Evolutionary conservation across 164 flowering plant genomes (phyloP).

Genomic region (Tetracentron sinense): DNA sequence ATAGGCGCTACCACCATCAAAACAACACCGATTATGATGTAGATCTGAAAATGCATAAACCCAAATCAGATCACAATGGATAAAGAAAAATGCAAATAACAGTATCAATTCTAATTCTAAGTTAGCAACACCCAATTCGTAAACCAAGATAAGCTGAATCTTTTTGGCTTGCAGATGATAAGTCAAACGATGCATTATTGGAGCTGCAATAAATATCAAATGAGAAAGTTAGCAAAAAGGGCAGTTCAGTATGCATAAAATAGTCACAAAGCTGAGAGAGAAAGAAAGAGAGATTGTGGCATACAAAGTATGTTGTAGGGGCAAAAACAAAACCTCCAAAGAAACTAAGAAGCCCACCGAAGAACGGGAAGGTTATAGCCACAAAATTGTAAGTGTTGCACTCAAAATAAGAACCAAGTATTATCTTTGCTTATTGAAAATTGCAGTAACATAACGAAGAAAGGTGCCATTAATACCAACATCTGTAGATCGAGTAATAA

Average conservation of each 20-base stretch:
- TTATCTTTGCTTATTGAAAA: not conserved
- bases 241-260: too few species aligned
- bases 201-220: constrained; percentile 42
- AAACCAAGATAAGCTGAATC: constrained; percentile 54
- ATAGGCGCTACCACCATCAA: constrained; percentile 64
- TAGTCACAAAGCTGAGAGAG: too few species aligned
- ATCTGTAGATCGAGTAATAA: constrained; percentile 30
- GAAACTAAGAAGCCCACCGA: too few species aligned
- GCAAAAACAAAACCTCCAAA: too few species aligned
- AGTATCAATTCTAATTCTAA: not conserved
- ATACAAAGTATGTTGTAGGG: too few species aligned
- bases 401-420: not conserved
- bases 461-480: constrained; percentile 43
- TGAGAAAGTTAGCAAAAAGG: too few species aligned
- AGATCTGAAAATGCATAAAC: too few species aligned
- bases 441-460: not conserved
- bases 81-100: not conserved
- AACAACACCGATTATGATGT: constrained; percentile 53
- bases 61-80: not conserved
- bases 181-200: constrained; percentile 87
- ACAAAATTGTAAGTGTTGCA: constrained; percentile 17
- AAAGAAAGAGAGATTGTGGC: too few species aligned
- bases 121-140: constrained; percentile 50
- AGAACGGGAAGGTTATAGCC: constrained; percentile 13
- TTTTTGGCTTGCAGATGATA: constrained; percentile 48